These are phyloP conservation scores for Trichophyton benhamiae DNA, from an alignment of 2,329 filamentous ascomycete species.

Conservation along the genomic window DNA sequence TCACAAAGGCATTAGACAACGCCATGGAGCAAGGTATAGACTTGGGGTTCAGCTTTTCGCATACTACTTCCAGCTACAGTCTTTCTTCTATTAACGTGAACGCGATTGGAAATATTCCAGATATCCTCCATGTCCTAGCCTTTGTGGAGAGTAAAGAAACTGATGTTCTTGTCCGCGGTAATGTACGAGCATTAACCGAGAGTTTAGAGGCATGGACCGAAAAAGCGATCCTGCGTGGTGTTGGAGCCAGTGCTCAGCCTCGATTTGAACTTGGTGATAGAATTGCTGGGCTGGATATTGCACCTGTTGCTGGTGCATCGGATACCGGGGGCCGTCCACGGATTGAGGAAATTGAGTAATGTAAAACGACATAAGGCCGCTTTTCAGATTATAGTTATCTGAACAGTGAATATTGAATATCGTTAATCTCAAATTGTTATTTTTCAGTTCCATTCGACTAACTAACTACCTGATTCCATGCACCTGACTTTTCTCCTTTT, in stretches of 20 bases:
- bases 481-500: not conserved
- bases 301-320: conserved; percentile 18
- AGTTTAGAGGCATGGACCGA: conserved; percentile 34
- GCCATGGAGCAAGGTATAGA: conserved; percentile 22
- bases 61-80: not conserved
- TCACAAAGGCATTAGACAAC: conserved; percentile 29
- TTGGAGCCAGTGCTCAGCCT: conserved; percentile 14
- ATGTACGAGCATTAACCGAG: conserved; percentile 30
- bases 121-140: conserved; percentile 25
- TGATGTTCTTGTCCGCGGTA: conserved; percentile 29
- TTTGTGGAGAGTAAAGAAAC: conserved; percentile 29
- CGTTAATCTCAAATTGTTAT: not conserved
- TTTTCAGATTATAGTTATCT: not conserved
- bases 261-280: conserved; percentile 26
- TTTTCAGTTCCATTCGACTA: not conserved
- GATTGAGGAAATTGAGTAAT: conserved; percentile 35
- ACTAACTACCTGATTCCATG: too few relatives aligned
- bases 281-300: conserved; percentile 28
- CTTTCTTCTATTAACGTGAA: conserved; percentile 3
- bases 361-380: not conserved
- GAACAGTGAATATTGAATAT: not conserved
- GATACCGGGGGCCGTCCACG: conserved; percentile 18
- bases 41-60: conserved; percentile 31
- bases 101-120: conserved; percentile 29
- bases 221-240: conserved; percentile 30